Evolutionary conservation across 495 filamentous ascomycete genomes (phyloP).

Genomic region (Aspergillus nanangensis): DNA sequence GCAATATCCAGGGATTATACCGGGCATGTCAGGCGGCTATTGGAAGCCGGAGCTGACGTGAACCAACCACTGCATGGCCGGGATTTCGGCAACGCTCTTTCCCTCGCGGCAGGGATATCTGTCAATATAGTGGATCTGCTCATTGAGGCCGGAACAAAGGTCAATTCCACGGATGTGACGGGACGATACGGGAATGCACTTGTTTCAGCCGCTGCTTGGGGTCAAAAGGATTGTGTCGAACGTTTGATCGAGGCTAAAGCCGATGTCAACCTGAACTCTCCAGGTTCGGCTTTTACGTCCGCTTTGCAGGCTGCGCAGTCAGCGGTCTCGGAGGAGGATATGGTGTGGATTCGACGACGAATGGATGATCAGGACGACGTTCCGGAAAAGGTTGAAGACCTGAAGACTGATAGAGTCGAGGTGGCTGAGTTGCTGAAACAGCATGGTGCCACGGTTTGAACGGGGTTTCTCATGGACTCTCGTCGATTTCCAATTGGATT

Average conservation of each 20-base stretch:
- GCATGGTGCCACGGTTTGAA: not conserved
- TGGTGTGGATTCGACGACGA: not conserved
- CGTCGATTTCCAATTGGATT: too few species aligned
- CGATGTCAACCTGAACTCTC: not conserved
- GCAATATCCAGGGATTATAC: not conserved
- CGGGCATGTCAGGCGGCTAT: not conserved
- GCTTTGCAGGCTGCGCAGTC: not conserved
- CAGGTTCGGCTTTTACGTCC: not conserved
- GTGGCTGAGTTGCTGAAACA: not conserved
- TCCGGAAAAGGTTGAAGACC: not conserved
- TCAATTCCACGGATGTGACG: not conserved
- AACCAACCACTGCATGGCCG: not conserved
- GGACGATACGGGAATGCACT: not conserved
- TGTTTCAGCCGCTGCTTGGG: not conserved
- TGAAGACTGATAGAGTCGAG: not conserved
- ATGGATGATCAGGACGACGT: not conserved
- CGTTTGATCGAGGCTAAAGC: not conserved
- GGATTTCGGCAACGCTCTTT: not conserved
- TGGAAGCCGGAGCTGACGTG: slow-evolving; percentile 1
- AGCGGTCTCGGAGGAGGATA: not conserved
- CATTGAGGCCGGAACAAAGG: not conserved
- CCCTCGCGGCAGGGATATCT: not conserved
- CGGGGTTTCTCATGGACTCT: too few species aligned
- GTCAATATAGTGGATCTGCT: not conserved
- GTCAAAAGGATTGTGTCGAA: not conserved